Conservation (phyloP, 2,329 filamentous ascomycete species). For the Periglandula ipomoeae region DNA sequence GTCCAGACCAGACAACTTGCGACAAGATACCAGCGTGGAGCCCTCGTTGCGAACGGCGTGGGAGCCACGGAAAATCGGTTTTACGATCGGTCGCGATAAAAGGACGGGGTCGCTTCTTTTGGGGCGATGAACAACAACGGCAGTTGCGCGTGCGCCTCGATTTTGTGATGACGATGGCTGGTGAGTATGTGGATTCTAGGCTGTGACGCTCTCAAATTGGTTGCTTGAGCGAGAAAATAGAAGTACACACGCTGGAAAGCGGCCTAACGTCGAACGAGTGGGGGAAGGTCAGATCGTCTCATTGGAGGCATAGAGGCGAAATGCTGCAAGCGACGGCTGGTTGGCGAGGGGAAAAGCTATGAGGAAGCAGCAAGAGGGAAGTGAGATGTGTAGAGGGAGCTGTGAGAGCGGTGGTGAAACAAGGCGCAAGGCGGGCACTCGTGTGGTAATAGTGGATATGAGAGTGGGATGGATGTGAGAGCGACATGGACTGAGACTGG, state of each 20-base stretch:
- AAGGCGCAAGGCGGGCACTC: slow-evolving; percentile 8
- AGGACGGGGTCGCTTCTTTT: neutral
- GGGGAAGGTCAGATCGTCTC: neutral
- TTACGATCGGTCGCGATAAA: neutral
- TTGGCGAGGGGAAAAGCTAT: neutral
- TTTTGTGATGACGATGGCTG: neutral
- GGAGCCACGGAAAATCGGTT: neutral
- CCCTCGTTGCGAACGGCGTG: neutral
- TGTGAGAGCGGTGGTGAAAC: slow-evolving; percentile 10
- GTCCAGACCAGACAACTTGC: neutral
- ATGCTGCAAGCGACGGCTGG: neutral
- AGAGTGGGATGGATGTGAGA: neutral
- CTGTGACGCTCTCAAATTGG: neutral
- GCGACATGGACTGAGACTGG: too few relatives aligned
- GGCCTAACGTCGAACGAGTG: slow-evolving; percentile 7
- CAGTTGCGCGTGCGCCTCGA: neutral
- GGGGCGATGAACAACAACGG: neutral
- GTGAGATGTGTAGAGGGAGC: slow-evolving; percentile 5
- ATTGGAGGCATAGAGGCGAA: slow-evolving; percentile 5
- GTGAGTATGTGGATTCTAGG: neutral
- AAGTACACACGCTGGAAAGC: neutral
- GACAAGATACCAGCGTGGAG: neutral
- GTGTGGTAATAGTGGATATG: neutral
- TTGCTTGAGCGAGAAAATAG: neutral
- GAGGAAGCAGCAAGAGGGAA: neutral